Evolutionary conservation across 2,329 filamentous ascomycete genomes (phyloP), one percentile per base, ranked within the genome.

Genomic region (Pezicula carpinea): DNA sequence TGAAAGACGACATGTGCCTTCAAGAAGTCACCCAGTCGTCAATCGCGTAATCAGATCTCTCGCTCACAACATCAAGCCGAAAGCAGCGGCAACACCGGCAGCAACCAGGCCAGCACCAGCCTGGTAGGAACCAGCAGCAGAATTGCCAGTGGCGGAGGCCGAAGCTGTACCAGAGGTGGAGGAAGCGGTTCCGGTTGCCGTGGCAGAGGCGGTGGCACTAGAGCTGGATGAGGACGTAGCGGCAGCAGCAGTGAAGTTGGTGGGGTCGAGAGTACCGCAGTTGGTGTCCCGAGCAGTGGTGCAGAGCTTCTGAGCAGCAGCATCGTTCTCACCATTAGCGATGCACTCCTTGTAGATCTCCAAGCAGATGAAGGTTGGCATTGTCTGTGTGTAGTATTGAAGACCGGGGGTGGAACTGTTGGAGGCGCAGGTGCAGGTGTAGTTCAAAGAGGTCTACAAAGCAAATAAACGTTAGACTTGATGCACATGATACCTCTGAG

Each of bases 281-380:
- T 67, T 60, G 40, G 69, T 58, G 44, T 68, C 61, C 31, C 66
- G 50, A 42, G 53, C 55, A 5, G 43, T 56, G 39, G 60, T 68
- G 72, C 82, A 85, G 41, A 63, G 50, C 44, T 65, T 55, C 56
- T 76, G 71, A 44, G 64, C 68, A 49, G 71, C 61, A 35, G 68
- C 62, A 51, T 77, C 66, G 51, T 73, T 64, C 55, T 71, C 65
- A 58, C 74, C 57, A 48, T 64, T 59, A 22, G 53, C n/a, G 49
- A 75, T 70, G 59, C 75, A 78, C 55, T 75, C 69, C 19, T 53
- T 56, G 59, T 65, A 78, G 66, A 72, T 76, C 53, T 66, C 66
- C 58, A 73, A 60, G 69, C 82, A 85, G 64, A 80, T 72, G 64
- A 71, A 82, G 65, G 71, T 79, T 35, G 80, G 80, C 41, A 86